Conservation (phyloP, 352 stramenopile genomes). For the Pythium brachiatum region DNA sequence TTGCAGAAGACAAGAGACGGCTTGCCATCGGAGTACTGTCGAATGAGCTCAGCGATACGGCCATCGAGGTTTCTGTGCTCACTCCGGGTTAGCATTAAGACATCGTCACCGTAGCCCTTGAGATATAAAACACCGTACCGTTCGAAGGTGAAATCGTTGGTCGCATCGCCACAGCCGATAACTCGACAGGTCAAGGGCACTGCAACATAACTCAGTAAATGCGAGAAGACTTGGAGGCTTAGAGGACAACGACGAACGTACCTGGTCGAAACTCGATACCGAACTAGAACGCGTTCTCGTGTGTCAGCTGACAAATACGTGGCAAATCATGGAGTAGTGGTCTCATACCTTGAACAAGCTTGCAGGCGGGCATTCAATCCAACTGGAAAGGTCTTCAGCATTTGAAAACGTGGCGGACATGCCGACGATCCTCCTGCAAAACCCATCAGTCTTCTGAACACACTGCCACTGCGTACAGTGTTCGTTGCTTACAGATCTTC, state of each 20-base stretch:
- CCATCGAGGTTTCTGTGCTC: conserved; percentile 40
- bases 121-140: conserved; percentile 11
- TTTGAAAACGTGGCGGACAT: conserved; percentile 43
- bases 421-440: conserved; percentile 34
- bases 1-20: conserved; percentile 63
- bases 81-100: neutral
- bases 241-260: no score
- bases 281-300: conserved; percentile 28
- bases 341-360: conserved; percentile 13
- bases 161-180: conserved; percentile 25
- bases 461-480: neutral
- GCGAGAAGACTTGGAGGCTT: neutral
- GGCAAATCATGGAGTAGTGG: neutral
- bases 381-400: conserved; percentile 26
- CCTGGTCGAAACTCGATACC: conserved; percentile 41
- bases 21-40: conserved; percentile 39
- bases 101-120: no score
- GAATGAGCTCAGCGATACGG: conserved; percentile 42
- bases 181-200: conserved; percentile 33
- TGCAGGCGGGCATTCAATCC: conserved; percentile 27
- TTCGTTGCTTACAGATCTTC: conserved; percentile 22
- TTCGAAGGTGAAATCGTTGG: conserved; percentile 39
- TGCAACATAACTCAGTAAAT: conserved; percentile 6
- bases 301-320: neutral
- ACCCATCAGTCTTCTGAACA: neutral